These are phyloP conservation scores for Ophiostoma sp. DNA, from an alignment of 2,329 filamentous ascomycete genomes.

Conservation along the genomic window DNA sequence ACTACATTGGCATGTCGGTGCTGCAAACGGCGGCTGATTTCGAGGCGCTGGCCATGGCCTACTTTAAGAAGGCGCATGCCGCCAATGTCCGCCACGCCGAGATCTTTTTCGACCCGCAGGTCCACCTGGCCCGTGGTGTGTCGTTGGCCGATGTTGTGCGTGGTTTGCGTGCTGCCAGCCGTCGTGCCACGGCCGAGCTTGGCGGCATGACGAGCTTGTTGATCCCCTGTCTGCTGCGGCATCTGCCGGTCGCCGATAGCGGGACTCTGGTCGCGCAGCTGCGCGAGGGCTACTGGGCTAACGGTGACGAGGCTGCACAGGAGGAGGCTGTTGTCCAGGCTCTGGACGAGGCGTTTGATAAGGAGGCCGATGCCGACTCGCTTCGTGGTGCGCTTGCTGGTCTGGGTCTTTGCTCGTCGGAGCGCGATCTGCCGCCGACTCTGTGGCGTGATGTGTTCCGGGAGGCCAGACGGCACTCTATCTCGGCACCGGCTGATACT, in stretches of 20 bases:
- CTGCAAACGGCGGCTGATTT: conserved; percentile 68
- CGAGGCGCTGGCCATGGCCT: conserved; percentile 69
- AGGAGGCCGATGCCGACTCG: background rate
- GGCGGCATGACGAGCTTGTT: conserved; percentile 61
- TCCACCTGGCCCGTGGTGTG: conserved; percentile 65
- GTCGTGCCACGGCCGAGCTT: conserved; percentile 61
- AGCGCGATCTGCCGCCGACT: conserved; percentile 43
- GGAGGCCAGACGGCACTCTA: conserved; percentile 43
- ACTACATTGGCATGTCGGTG: conserved; percentile 74
- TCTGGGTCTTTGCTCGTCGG: conserved; percentile 37
- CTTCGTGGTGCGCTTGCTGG: conserved; percentile 31
- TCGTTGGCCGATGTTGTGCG: conserved; percentile 62
- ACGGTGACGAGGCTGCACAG: conserved; percentile 14
- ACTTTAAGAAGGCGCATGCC: conserved; percentile 63
- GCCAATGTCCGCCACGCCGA: conserved; percentile 72
- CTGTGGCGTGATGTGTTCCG: conserved; percentile 63
- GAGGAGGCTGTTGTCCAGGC: conserved; percentile 19
- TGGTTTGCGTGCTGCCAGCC: conserved; percentile 62
- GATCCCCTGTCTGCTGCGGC: conserved; percentile 71
- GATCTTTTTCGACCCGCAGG: conserved; percentile 80
- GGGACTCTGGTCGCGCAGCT: conserved; percentile 48
- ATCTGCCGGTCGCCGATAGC: conserved; percentile 64
- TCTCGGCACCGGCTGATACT: conserved; percentile 44
- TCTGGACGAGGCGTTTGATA: conserved; percentile 16
- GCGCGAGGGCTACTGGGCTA: conserved; percentile 44